phyloP scores from a whole-genome alignment of 257 asterid species.

The Oldenlandia corymbosa region DNA sequence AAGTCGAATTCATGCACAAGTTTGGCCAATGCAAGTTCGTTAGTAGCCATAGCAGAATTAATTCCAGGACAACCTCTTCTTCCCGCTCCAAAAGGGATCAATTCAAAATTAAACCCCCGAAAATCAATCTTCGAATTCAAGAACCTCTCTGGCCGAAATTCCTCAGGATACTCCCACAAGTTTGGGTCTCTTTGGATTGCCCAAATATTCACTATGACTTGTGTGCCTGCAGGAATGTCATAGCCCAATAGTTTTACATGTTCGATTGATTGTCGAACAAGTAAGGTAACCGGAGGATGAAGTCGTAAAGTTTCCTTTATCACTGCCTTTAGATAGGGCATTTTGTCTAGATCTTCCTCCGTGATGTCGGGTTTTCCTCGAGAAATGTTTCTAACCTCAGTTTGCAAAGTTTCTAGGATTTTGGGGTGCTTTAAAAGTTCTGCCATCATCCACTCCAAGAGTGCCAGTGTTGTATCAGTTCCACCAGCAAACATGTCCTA shows the following conservation, averaged over 20 bases:
- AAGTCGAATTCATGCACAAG: not conserved
- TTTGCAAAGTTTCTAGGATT: constrained; percentile 21
- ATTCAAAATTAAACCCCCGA: constrained; percentile 3
- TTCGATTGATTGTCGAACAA: constrained; percentile 27
- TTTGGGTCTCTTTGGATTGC: constrained; percentile 35
- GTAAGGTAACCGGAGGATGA: constrained; percentile 33
- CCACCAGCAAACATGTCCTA: constrained; percentile 48
- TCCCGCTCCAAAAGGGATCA: constrained; percentile 10
- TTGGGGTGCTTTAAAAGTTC: constrained; percentile 39
- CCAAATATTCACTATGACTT: constrained; percentile 32
- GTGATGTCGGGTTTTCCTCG: constrained; percentile 24
- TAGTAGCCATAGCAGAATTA: not conserved
- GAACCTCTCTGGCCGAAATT: constrained; percentile 40
- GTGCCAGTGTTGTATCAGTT: constrained; percentile 35
- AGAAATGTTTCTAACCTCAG: constrained; percentile 26
- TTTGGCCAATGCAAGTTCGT: not conserved
- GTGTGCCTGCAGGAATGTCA: constrained; percentile 31
- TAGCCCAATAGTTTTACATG: constrained; percentile 33
- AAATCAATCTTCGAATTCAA: constrained; percentile 11
- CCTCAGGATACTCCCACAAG: constrained; percentile 36
- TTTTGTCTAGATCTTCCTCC: constrained; percentile 31
- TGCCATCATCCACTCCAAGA: constrained; percentile 48
- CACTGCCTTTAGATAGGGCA: constrained; percentile 44
- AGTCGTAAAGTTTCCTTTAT: constrained; percentile 36
- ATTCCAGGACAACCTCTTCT: constrained; percentile 10